Conservation (phyloP, 768 basidiomycete species). For the Hygrophorus russula region DNA sequence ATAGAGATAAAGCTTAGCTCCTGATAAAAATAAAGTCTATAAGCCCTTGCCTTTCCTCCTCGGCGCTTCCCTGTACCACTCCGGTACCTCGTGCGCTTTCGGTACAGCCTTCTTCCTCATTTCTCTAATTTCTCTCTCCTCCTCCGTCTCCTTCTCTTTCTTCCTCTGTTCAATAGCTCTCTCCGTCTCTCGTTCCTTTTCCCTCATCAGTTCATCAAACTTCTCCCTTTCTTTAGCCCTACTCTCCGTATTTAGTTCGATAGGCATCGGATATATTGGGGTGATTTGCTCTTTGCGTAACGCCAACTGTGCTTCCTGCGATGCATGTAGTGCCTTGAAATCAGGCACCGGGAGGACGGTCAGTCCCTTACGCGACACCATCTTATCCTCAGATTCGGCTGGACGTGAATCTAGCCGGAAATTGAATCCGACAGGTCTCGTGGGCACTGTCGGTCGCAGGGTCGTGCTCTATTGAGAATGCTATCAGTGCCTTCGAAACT, state of each 20-base stretch:
- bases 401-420: constrained; percentile 42
- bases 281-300: constrained; percentile 35
- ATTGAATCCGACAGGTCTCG: constrained; percentile 39
- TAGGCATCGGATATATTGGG: constrained; percentile 35
- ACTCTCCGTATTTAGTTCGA: constrained; percentile 39
- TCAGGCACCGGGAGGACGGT: constrained; percentile 32
- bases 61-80: constrained; percentile 66
- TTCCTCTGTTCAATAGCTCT: constrained; percentile 34
- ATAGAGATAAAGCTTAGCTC: too few relatives aligned
- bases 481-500: too few relatives aligned
- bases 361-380: constrained; percentile 10
- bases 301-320: constrained; percentile 29
- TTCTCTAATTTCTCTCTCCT: constrained; percentile 51
- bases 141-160: constrained; percentile 37
- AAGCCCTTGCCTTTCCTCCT: constrained; percentile 37
- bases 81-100: constrained; percentile 61
- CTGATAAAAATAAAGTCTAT: too few relatives aligned
- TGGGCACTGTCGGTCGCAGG: constrained; percentile 18
- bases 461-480: background rate
- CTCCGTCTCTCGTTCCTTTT: constrained; percentile 44
- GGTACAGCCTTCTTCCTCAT: constrained; percentile 53
- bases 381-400: constrained; percentile 22
- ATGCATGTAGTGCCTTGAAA: constrained; percentile 42
- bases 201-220: constrained; percentile 49
- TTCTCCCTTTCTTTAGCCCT: constrained; percentile 51